phyloP scores from a whole-genome alignment of 306 rosid species.

The Castanea sativa region DNA sequence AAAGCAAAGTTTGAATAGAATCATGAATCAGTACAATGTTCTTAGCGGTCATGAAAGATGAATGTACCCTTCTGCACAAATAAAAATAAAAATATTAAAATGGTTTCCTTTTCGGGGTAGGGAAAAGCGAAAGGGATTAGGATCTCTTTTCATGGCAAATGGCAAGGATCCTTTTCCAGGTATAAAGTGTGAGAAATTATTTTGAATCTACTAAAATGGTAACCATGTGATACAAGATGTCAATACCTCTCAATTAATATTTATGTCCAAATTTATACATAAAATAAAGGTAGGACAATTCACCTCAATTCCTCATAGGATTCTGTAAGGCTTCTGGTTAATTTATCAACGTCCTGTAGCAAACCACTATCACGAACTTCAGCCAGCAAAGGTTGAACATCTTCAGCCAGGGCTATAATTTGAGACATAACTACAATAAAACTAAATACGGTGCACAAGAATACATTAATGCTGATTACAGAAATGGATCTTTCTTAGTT shows the following conservation, averaged over 20 bases:
- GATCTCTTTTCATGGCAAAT: no score
- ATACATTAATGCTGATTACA: constrained; percentile 24
- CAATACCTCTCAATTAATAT: not conserved
- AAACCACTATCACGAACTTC: constrained; percentile 79
- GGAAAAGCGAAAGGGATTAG: no score
- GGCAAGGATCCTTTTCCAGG: no score
- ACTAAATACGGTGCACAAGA: constrained; percentile 49
- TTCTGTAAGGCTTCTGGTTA: constrained; percentile 69
- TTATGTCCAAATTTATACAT: no score
- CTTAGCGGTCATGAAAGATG: constrained; percentile 67
- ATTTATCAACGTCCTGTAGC: constrained; percentile 70
- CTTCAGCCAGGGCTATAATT: constrained; percentile 95
- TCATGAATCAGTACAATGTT: constrained; percentile 69
- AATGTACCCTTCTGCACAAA: constrained; percentile 56
- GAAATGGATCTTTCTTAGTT: not conserved
- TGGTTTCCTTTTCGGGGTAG: no score
- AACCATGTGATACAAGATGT: not conserved
- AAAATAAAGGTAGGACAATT: constrained; percentile 17
- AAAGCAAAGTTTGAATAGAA: constrained; percentile 57
- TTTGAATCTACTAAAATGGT: not conserved
- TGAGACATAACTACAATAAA: constrained; percentile 81
- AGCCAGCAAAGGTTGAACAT: constrained; percentile 84
- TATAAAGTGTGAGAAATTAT: no score
- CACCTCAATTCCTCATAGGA: constrained; percentile 84
- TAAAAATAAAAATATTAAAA: no score